These are phyloP conservation scores for Kwoniella sp. DNA, from an alignment of 768 basidiomycete genomes.

Conservation along the genomic window DNA sequence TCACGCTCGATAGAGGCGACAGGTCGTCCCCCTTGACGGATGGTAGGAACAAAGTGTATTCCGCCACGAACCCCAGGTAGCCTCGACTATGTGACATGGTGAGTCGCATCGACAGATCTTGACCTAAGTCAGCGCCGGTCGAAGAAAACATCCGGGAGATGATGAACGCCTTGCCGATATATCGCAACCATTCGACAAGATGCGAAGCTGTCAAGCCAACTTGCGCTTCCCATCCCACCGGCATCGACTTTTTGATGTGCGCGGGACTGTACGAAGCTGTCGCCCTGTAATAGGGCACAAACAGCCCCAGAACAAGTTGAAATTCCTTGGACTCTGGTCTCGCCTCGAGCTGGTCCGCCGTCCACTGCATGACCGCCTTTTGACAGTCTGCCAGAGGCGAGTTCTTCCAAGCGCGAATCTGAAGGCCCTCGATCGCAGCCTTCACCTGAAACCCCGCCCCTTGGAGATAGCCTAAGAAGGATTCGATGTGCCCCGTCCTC, in stretches of 20 bases:
- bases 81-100: background rate
- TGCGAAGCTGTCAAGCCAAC: background rate
- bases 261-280: background rate
- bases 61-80: constrained; percentile 1
- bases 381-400: background rate
- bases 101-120: background rate
- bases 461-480: too few relatives aligned
- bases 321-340: too few relatives aligned
- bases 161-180: constrained; percentile 4
- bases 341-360: background rate
- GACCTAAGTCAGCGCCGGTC: background rate
- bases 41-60: constrained; percentile 9
- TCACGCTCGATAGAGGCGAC: background rate
- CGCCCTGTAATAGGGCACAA: constrained; percentile 1
- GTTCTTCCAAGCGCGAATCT: too few relatives aligned
- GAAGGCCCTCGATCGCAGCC: too few relatives aligned
- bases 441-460: too few relatives aligned
- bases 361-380: background rate
- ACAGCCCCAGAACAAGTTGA: constrained; percentile 1
- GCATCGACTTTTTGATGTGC: background rate
- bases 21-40: background rate
- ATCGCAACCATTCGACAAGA: constrained; percentile 3
- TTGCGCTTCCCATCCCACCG: background rate
- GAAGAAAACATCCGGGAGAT: constrained; percentile 3
- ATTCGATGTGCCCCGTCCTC: too few relatives aligned